Evolutionary conservation across 176 grass and related monocot genomes (phyloP).

Genomic region (Triticum aestivum): IWGSC_CS_RefSeq_v2.1 NC_057797.1:396005490-396005989

Average conservation of each 20-base stretch:
- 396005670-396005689: constrained; percentile 9
- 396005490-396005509: constrained; percentile 62
- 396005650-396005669: neutral
- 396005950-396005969: constrained; percentile 40
- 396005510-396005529: constrained; percentile 77
- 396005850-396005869: constrained; percentile 29
- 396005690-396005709: neutral
- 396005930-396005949: constrained; percentile 65
- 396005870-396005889: constrained; percentile 23
- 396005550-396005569: constrained; percentile 46
- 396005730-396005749: constrained; percentile 28
- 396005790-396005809: constrained; percentile 4
- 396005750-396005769: constrained; percentile 67
- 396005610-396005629: neutral
- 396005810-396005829: constrained; percentile 11
- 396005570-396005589: neutral
- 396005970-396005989: constrained; percentile 7
- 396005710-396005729: constrained; percentile 1
- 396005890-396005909: constrained; percentile 44
- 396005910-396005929: constrained; percentile 44
- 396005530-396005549: constrained; percentile 27
- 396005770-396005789: constrained; percentile 50
- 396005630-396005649: neutral
- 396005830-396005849: constrained; percentile 24
- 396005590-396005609: neutral